phyloP scores from a whole-genome alignment of 2,329 filamentous ascomycete genomes.

The Trichoderma harzianum region DNA sequence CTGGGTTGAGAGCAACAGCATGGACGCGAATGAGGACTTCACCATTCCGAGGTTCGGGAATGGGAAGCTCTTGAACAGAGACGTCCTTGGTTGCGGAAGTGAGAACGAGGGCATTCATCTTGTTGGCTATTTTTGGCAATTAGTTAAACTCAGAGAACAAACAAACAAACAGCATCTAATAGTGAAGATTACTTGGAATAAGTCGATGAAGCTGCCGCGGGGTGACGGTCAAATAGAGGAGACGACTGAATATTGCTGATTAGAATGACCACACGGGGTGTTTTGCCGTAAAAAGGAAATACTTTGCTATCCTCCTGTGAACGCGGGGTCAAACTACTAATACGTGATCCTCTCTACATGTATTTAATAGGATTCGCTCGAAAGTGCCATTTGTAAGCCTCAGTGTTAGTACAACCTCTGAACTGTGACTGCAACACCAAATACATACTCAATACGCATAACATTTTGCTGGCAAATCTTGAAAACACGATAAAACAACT shows the following conservation, averaged over 20 bases:
- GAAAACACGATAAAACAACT: not conserved
- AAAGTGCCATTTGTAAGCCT: not conserved
- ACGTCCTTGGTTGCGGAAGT: not conserved
- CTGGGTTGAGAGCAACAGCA: constrained; percentile 29
- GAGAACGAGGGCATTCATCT: constrained; percentile 28
- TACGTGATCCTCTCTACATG: not conserved
- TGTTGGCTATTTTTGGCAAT: not conserved
- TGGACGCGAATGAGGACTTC: constrained; percentile 27
- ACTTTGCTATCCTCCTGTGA: not conserved
- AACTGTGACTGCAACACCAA: not conserved
- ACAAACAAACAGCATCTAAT: not conserved
- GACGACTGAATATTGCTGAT: not conserved
- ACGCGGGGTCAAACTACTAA: not conserved
- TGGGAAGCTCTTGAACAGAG: constrained; percentile 21
- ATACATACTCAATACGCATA: not conserved
- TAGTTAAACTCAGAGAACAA: not conserved
- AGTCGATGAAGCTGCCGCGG: not conserved
- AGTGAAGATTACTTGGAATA: not conserved
- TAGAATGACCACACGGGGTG: not conserved
- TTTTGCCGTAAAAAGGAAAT: constrained; percentile 5
- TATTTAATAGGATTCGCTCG: not conserved
- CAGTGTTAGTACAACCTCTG: not conserved
- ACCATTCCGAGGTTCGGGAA: constrained; percentile 13
- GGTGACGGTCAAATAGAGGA: not conserved
- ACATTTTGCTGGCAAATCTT: not conserved